These are phyloP conservation scores for Umbelopsis isabellina DNA, from an alignment of 192 early-diverging fungal species.

Conservation along the genomic window DNA sequence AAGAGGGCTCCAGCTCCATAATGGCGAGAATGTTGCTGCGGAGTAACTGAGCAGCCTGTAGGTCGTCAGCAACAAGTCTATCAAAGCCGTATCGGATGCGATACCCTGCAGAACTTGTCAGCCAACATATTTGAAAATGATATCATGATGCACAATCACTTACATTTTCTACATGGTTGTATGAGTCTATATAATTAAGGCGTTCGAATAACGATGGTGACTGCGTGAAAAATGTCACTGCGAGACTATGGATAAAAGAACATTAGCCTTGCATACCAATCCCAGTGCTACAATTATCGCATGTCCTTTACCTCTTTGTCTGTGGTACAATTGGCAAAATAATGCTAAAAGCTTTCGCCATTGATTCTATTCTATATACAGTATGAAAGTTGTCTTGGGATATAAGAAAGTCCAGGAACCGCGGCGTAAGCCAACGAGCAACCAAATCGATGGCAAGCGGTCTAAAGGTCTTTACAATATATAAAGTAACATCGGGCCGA, in stretches of 20 bases:
- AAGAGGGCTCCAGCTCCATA: conserved; percentile 63
- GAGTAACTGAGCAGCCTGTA: conserved; percentile 57
- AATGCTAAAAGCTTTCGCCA: conserved; percentile 60
- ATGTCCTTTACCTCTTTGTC: conserved; percentile 58
- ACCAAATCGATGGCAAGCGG: conserved; percentile 82
- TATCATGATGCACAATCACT: background rate
- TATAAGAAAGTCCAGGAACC: conserved; percentile 31
- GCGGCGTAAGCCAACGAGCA: conserved; percentile 67
- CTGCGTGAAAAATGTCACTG: conserved; percentile 58
- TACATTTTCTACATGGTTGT: conserved; percentile 8
- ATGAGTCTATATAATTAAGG: conserved; percentile 34
- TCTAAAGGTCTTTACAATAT: conserved; percentile 59
- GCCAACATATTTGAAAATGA: background rate
- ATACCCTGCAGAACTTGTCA: background rate
- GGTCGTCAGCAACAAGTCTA: conserved; percentile 51
- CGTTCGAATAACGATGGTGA: conserved; percentile 58
- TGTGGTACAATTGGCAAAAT: conserved; percentile 75
- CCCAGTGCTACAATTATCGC: background rate
- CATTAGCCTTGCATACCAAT: background rate
- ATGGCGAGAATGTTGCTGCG: conserved; percentile 43
- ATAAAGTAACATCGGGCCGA: conserved; percentile 27
- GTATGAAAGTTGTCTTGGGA: conserved; percentile 12
- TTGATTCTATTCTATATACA: conserved; percentile 42
- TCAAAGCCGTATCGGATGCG: conserved; percentile 29
- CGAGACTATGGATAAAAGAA: conserved; percentile 37